Conservation (phyloP, 2,329 filamentous ascomycete genomes). For the Shiraia bambusicola region DNA sequence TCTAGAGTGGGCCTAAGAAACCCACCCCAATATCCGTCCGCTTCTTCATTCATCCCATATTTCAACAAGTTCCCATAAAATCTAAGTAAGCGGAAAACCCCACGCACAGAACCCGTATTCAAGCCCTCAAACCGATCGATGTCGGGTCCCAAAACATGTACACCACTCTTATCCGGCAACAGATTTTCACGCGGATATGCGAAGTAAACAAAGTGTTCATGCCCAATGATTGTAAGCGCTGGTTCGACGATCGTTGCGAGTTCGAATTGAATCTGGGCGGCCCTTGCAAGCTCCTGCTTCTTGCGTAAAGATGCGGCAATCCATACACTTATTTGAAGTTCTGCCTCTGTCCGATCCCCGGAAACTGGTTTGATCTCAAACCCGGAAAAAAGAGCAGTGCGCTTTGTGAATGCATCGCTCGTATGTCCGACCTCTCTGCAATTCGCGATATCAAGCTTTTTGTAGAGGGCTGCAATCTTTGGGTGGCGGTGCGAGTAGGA, state of each 20-base stretch:
- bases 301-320: constrained; percentile 22
- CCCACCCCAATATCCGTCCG: constrained; percentile 18
- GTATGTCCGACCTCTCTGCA: constrained; percentile 13
- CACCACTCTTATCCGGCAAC: constrained; percentile 12
- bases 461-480: constrained; percentile 16
- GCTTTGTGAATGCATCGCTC: constrained; percentile 16
- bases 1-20: constrained; percentile 15
- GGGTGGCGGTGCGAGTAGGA: constrained; percentile 21
- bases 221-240: constrained; percentile 18
- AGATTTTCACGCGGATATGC: constrained; percentile 16
- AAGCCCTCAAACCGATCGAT: constrained; percentile 16
- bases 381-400: constrained; percentile 18
- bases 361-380: constrained; percentile 17
- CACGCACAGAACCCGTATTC: constrained; percentile 19
- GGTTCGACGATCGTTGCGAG: constrained; percentile 14
- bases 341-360: constrained; percentile 14
- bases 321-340: constrained; percentile 21
- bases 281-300: constrained; percentile 16
- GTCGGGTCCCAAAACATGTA: constrained; percentile 20
- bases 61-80: constrained; percentile 20
- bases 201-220: constrained; percentile 21
- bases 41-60: constrained; percentile 18
- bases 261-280: constrained; percentile 6
- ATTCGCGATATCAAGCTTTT: constrained; percentile 10
- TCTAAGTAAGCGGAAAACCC: constrained; percentile 19